Conservation (phyloP, 2,329 filamentous ascomycete species). For the Fusarium pseudonygamai region DNA sequence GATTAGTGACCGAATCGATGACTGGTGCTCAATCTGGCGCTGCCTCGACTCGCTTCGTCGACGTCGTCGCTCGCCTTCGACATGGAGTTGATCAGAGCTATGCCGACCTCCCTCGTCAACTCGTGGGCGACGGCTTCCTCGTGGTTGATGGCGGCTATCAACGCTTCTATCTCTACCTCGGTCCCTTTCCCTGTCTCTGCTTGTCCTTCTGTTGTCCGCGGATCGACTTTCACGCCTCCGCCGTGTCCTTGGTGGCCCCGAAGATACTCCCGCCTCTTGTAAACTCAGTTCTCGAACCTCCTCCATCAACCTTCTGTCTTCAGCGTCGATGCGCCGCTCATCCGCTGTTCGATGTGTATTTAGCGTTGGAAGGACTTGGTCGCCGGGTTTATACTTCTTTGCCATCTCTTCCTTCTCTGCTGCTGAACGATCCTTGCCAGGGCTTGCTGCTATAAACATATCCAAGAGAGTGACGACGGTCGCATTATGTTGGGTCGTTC, state of each 20-base stretch:
- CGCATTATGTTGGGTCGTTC: constrained; percentile 89
- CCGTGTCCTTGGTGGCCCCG: constrained; percentile 44
- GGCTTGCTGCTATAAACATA: constrained; percentile 84
- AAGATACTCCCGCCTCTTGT: constrained; percentile 68
- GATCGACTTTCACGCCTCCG: constrained; percentile 49
- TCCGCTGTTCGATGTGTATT: constrained; percentile 60
- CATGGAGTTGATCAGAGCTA: constrained; percentile 50
- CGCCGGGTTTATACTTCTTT: constrained; percentile 80
- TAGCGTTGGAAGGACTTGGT: constrained; percentile 77
- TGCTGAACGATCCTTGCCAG: constrained; percentile 73
- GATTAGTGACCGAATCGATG: constrained; percentile 85
- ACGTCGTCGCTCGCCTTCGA: constrained; percentile 47
- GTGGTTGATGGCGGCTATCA: constrained; percentile 45
- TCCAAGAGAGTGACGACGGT: constrained; percentile 90
- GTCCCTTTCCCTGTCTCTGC: constrained; percentile 34
- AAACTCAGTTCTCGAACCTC: constrained; percentile 79
- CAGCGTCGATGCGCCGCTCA: constrained; percentile 66
- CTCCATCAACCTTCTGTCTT: constrained; percentile 75
- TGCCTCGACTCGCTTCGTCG: constrained; percentile 58
- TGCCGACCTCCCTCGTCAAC: constrained; percentile 40
- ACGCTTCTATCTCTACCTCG: constrained; percentile 39
- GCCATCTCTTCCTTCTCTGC: constrained; percentile 81
- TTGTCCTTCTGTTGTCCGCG: constrained; percentile 46
- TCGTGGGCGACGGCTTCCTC: constrained; percentile 37
- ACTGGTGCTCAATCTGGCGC: constrained; percentile 85